These are phyloP conservation scores for Mucuna pruriens DNA, from an alignment of 306 rosid genomes.

Conservation along the genomic window DNA sequence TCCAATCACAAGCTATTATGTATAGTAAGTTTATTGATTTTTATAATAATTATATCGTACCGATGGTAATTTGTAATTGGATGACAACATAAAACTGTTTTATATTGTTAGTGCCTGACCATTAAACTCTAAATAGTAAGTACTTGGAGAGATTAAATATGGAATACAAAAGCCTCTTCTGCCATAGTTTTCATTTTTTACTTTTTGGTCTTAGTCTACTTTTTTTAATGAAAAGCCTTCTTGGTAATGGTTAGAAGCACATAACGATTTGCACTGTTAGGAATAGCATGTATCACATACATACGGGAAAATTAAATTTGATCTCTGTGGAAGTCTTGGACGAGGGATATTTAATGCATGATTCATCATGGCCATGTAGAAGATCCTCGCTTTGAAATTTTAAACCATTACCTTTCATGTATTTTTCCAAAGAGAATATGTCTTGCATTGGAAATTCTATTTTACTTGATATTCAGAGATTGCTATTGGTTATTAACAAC, in stretches of 20 bases:
- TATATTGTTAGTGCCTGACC: too few species aligned
- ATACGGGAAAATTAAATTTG: background rate
- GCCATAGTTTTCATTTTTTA: background rate
- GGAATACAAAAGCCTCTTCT: conserved; percentile 6
- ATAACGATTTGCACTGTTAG: background rate
- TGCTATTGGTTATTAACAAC: background rate
- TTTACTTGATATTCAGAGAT: background rate
- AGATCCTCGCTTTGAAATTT: background rate
- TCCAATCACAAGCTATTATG: too few species aligned
- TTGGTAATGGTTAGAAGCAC: background rate
- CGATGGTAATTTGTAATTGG: too few species aligned
- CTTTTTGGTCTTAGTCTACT: background rate
- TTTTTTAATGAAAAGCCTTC: background rate
- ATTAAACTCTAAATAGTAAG: too few species aligned
- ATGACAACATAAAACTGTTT: too few species aligned
- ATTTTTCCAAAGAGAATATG: background rate
- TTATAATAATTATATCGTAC: too few species aligned
- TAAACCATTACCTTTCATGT: background rate
- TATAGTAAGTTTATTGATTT: too few species aligned
- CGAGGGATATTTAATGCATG: background rate
- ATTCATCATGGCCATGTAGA: background rate
- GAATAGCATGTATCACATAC: background rate
- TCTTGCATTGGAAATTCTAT: background rate
- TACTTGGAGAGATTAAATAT: background rate
- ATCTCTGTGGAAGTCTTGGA: background rate